Evolutionary conservation across 2,329 filamentous ascomycete genomes (phyloP), one percentile per base, ranked within the genome.

Genomic region (Colletotrichum sp.): DNA sequence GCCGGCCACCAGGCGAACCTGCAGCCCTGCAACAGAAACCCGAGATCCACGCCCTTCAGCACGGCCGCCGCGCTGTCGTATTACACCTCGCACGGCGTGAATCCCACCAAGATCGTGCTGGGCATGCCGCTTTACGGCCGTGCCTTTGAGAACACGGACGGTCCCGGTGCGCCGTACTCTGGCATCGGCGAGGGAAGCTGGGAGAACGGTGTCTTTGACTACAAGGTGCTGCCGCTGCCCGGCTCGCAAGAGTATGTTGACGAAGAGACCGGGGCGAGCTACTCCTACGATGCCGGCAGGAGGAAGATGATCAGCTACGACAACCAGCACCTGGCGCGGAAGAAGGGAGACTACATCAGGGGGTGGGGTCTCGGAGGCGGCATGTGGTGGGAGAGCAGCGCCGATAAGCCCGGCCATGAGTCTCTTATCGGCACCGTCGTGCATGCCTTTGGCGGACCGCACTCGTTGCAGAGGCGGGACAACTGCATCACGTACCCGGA

Each of bases 371-470:
- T 98, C 0, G 96, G 96, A 3, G 96, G 96, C 21, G 95, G 91
- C n/a, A 98, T 99, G 96, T 99, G 95, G 95, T 98, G 96, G 96
- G 96, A 98, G 86, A 95, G 92, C 80, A 96, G 94, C 81, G 93
- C 91, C 1, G 96, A 98, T 83, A 93, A 92, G 81, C 82, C 85
- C 4, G 92, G 92, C 0, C 87, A 89, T 0, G 85, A 89, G 69
- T 96, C 95, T 80, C 83, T 98, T 81, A 95, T 96, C 71, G 86
- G 84, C 8, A 92, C 90, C 16, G 92, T 93, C 18, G 91, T 94
- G 2, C 87, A 90, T 36, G 86, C 84, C 0, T 83, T 95, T 13
- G 93, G 92, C 21, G 92, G 92, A 0, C 82, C 85, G 0, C 79
- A 79, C 6, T 84, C 80, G 2, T 84, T 95, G 39, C 87, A 92